Base-by-base conservation (phyloP, 2,329 filamentous ascomycete genomes). In the Akanthomyces muscarius region DNA sequence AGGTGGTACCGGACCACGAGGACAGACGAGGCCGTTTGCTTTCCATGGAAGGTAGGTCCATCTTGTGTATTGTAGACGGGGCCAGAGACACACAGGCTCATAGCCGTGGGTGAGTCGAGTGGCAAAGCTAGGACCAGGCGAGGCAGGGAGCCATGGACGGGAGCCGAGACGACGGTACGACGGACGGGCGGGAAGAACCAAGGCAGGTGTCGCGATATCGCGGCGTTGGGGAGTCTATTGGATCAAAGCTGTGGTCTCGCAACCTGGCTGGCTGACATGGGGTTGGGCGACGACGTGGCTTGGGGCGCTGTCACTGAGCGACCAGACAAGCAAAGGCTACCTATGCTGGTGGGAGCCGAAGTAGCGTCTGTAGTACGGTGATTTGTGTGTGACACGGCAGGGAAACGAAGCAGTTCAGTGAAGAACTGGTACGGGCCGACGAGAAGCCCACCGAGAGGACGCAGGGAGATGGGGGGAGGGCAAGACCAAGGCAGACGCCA, bases 31-130 rank as follows among this genome's bases (percentile, higher is more conserved):
- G 79, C 71, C 81, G 80, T 75, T 84, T 85, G 70, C 72, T 73
- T 69, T 83, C 81, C 69, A 80, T 80, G 71, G 71, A 76, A 71
- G 77, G 79, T 75, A 75, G 74, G 74, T 84, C 81, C 82, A 84
- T 84, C 76, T 74, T 75, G 77, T 53, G 52, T 58, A 52, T 71
- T 52, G 52, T 53, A 55, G 52, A 64, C 42, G 38, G 55, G 48
- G 45, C 44, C 47, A 56, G 51, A 56, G 63, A 58, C 55, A 64
- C 63, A 61, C 63, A 61, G 58, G 51, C 63, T 44, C 53, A 63
- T 63, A 63, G 54, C 54, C 54, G 62, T 54, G 44, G 62, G 53
- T 52, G 61, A 63, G 55, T 60, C 62, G 55, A 51, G 62, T 60
- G 50, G 54, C 56, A 47, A 55, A 63, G 62, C 62, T 59, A 59